A percentile compares a stretch with the other conserved stretches of the same genome.
phyloP scores from a whole-genome alignment of 495 filamentous ascomycete species.

The Penicillium pulvis region DNA sequence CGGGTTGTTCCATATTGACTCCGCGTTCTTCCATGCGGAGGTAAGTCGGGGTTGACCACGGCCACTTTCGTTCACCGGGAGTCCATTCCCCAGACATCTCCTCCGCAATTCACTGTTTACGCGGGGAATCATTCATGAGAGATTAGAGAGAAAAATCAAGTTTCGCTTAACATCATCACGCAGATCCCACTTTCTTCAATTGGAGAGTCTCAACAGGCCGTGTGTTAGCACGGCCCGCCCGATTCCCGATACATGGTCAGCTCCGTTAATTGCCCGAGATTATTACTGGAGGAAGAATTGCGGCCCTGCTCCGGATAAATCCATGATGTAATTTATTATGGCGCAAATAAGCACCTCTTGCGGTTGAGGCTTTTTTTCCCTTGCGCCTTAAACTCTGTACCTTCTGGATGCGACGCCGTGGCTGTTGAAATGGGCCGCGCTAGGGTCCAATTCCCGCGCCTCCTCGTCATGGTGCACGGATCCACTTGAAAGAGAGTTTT shows the following conservation, averaged over 20 bases:
- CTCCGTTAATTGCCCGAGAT: slow-evolving; percentile 9
- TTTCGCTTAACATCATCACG: background rate
- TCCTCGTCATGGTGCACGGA: slow-evolving; percentile 13
- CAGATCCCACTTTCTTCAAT: background rate
- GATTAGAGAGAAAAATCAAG: background rate
- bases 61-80: slow-evolving; percentile 21
- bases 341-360: slow-evolving; percentile 4
- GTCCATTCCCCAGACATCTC: slow-evolving; percentile 17
- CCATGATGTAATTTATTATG: slow-evolving; percentile 14
- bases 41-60: background rate
- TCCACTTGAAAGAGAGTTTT: background rate
- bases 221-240: slow-evolving; percentile 13
- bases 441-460: slow-evolving; percentile 5
- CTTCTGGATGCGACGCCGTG: slow-evolving; percentile 2
- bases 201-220: background rate
- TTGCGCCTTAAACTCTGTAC: background rate
- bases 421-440: background rate
- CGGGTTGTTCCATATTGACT: slow-evolving; percentile 1
- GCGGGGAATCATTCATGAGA: background rate
- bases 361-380: slow-evolving; percentile 19
- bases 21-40: slow-evolving; percentile 12
- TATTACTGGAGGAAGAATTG: background rate
- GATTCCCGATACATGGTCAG: background rate
- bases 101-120: slow-evolving; percentile 8
- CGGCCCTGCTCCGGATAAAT: background rate